Conservation (phyloP, 2,329 filamentous ascomycete genomes). For the Botrytis pseudocinerea region DNA sequence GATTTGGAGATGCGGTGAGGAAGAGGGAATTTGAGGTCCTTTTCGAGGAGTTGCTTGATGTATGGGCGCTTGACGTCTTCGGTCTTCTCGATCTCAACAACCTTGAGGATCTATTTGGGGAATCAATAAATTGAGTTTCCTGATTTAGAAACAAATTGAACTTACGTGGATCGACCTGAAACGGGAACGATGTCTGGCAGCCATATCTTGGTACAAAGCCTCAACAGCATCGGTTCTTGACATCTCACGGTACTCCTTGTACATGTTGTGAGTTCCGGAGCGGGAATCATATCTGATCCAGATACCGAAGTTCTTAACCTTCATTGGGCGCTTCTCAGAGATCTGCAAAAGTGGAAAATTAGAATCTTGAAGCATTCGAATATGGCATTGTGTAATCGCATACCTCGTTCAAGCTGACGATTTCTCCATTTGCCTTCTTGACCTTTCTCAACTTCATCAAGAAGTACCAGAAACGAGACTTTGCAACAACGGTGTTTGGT, state of each 20-base stretch:
- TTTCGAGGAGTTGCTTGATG: slow-evolving; percentile 97
- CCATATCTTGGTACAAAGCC: slow-evolving; percentile 99
- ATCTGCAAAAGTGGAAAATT: slow-evolving; percentile 59
- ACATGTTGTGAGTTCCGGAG: slow-evolving; percentile 99
- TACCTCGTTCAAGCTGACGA: slow-evolving; percentile 95
- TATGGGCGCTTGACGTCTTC: slow-evolving; percentile 97
- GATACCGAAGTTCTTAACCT: slow-evolving; percentile 99
- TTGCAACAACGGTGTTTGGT: slow-evolving; percentile 95
- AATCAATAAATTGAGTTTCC: slow-evolving; percentile 23
- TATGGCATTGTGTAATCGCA: slow-evolving; percentile 43
- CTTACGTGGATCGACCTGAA: slow-evolving; percentile 99
- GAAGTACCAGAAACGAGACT: slow-evolving; percentile 99
- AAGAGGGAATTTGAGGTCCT: slow-evolving; percentile 96
- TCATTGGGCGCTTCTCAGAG: slow-evolving; percentile 96
- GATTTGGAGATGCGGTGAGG: slow-evolving; percentile 91
- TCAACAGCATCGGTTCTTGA: slow-evolving; percentile 93
- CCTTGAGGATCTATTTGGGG: slow-evolving; percentile 80
- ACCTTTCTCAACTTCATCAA: slow-evolving; percentile 98
- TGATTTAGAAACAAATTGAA: slow-evolving; percentile 34
- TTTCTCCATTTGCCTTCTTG: slow-evolving; percentile 99
- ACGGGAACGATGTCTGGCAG: slow-evolving; percentile 94
- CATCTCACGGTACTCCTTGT: slow-evolving; percentile 99
- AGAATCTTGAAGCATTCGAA: slow-evolving; percentile 22
- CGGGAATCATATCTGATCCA: slow-evolving; percentile 99
- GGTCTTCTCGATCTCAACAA: slow-evolving; percentile 93